These are phyloP conservation scores for Penicillium sp. DNA, from an alignment of 2,329 filamentous ascomycete genomes.

Conservation along the genomic window DNA sequence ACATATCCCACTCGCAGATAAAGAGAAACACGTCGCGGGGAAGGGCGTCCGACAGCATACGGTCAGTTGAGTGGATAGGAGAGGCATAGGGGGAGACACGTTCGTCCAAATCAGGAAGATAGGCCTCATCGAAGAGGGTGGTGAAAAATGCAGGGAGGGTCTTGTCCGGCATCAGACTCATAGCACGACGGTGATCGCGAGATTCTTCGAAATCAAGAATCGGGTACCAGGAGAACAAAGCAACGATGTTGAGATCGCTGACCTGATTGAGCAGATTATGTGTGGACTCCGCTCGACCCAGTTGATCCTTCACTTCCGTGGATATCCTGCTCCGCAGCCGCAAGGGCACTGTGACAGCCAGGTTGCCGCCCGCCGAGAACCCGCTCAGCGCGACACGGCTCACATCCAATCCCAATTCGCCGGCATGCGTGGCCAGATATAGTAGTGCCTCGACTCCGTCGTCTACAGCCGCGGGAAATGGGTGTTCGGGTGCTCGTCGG, in stretches of 20 bases:
- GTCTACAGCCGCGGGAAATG: conserved; percentile 64
- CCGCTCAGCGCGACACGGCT: conserved; percentile 60
- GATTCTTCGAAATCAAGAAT: conserved; percentile 62
- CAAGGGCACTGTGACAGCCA: conserved; percentile 62
- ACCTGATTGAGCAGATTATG: conserved; percentile 39
- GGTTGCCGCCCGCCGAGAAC: conserved; percentile 64
- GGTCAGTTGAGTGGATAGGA: conserved; percentile 56
- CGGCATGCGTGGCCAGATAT: conserved; percentile 57
- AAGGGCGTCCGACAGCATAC: conserved; percentile 54
- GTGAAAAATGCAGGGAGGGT: conserved; percentile 51
- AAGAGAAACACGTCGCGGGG: conserved; percentile 63
- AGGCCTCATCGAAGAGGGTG: conserved; percentile 50
- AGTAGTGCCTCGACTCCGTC: conserved; percentile 63
- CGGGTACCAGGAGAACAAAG: conserved; percentile 63
- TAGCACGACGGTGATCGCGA: conserved; percentile 58
- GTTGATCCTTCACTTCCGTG: conserved; percentile 25
- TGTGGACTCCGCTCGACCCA: conserved; percentile 35
- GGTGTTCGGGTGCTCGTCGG: conserved; percentile 60
- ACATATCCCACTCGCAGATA: conserved; percentile 67
- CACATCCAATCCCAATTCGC: conserved; percentile 57
- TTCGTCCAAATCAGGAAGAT: conserved; percentile 47
- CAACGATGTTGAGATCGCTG: conserved; percentile 52
- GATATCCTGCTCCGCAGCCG: conserved; percentile 50
- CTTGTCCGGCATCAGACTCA: conserved; percentile 54
- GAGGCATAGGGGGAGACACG: conserved; percentile 60